Evolutionary conservation across 23 red algal species (phyloP).

Genomic region (Gracilariopsis chorda): DNA sequence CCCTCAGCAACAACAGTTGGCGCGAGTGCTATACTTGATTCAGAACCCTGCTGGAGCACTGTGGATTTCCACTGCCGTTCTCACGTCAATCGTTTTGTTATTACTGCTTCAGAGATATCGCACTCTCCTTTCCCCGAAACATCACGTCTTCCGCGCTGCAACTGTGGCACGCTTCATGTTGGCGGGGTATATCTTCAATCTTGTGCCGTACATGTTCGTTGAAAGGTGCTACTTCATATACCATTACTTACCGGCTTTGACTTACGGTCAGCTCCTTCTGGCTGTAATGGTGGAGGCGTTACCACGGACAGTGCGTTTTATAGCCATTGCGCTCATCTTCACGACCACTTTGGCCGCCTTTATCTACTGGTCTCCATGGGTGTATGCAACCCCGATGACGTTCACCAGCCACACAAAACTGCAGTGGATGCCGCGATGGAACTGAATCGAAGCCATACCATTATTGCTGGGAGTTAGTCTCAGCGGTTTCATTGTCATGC

Average conservation of each 20-base stretch:
- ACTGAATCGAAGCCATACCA: constrained; percentile 1
- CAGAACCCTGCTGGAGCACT: constrained; percentile 66
- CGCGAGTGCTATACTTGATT: constrained; percentile 63
- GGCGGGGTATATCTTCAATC: constrained; percentile 68
- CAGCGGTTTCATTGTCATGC: no score
- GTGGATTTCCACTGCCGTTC: constrained; percentile 29
- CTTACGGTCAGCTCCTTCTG: constrained; percentile 58
- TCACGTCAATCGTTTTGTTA: background rate
- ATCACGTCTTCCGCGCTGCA: background rate
- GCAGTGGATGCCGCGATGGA: constrained; percentile 83
- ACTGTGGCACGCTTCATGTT: constrained; percentile 33
- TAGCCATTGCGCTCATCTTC: background rate
- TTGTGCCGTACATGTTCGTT: constrained; percentile 90
- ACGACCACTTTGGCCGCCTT: constrained; percentile 42
- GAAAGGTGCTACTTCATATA: constrained; percentile 85
- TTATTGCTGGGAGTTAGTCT: no score
- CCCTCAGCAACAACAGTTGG: constrained; percentile 5
- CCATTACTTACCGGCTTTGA: constrained; percentile 88
- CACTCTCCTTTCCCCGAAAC: background rate
- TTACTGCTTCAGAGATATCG: constrained; percentile 51
- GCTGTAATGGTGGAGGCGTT: constrained; percentile 46
- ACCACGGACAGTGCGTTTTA: background rate
- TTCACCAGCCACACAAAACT: background rate
- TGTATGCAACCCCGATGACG: constrained; percentile 61
- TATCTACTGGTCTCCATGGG: constrained; percentile 84